Evolutionary conservation across 805 yeast species (phyloP).

Genomic region (Metschnikowia kunwiensis): DNA sequence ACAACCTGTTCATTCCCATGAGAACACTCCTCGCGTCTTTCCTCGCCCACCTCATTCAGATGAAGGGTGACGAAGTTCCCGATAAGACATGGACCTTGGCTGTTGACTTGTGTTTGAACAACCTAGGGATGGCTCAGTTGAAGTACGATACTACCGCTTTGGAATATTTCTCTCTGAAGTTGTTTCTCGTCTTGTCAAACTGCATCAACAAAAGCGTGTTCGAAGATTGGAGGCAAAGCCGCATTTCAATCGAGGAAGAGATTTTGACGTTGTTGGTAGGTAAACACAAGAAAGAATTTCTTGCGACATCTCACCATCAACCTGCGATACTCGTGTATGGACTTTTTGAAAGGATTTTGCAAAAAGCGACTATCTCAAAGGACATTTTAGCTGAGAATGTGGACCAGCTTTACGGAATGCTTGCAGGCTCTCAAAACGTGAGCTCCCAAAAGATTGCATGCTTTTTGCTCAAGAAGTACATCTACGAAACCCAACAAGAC

Average conservation of each 20-base stretch:
- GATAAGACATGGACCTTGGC: slow-evolving; percentile 39
- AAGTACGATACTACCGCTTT: slow-evolving; percentile 42
- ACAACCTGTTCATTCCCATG: slow-evolving; percentile 46
- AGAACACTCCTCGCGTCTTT: slow-evolving; percentile 53
- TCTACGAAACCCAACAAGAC: slow-evolving; percentile 52
- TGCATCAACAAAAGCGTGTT: slow-evolving; percentile 2
- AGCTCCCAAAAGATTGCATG: slow-evolving; percentile 44
- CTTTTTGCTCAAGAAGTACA: slow-evolving; percentile 35
- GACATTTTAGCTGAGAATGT: slow-evolving; percentile 29
- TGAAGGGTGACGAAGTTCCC: slow-evolving; percentile 18
- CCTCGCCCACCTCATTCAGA: slow-evolving; percentile 25
- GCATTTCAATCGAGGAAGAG: slow-evolving; percentile 37
- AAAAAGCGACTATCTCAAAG: slow-evolving; percentile 27
- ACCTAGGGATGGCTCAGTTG: slow-evolving; percentile 40
- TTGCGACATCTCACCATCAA: not conserved
- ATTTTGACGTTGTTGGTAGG: slow-evolving; percentile 42
- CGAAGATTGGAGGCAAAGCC: slow-evolving; percentile 29
- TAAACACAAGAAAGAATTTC: slow-evolving; percentile 18
- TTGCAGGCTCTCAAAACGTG: slow-evolving; percentile 21
- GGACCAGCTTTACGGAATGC: slow-evolving; percentile 35
- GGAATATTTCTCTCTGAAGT: slow-evolving; percentile 44
- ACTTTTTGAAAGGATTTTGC: slow-evolving; percentile 22
- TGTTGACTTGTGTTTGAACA: slow-evolving; percentile 39
- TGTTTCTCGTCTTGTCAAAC: slow-evolving; percentile 31
- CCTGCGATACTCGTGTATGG: slow-evolving; percentile 31